Evolutionary conservation across 495 filamentous ascomycete genomes (phyloP).

Genomic region (Lepidopterella palustris): DNA sequence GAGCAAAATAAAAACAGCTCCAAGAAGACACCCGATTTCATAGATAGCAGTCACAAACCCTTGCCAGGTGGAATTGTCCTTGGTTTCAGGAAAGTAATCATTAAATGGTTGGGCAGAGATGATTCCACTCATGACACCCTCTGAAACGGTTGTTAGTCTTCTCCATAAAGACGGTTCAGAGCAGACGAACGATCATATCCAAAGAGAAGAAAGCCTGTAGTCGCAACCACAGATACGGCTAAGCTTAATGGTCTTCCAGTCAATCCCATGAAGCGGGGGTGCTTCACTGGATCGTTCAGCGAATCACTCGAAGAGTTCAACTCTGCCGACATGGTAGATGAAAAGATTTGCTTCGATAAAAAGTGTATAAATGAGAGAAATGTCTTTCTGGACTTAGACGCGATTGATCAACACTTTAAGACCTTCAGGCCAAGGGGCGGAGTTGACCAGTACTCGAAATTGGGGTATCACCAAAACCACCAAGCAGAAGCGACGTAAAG

Average conservation of each 20-base stretch:
- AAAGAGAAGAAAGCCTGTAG: conserved; percentile 29
- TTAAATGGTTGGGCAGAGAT: conserved; percentile 68
- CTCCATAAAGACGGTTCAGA: background rate
- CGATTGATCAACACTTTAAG: background rate
- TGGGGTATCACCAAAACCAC: background rate
- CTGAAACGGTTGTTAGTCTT: conserved; percentile 8
- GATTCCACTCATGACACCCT: conserved; percentile 75
- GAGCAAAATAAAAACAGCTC: conserved; percentile 63
- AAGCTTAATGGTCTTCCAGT: conserved; percentile 18
- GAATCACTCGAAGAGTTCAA: background rate
- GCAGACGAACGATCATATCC: conserved; percentile 26
- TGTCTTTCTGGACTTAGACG: conserved; percentile 4
- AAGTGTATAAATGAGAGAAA: background rate
- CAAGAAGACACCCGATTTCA: conserved; percentile 69
- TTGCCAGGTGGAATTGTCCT: conserved; percentile 63
- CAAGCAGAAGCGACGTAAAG: background rate
- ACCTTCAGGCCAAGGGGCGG: background rate
- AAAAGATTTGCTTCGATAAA: background rate
- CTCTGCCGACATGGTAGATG: conserved; percentile 3
- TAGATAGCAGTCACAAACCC: conserved; percentile 79
- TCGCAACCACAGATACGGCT: conserved; percentile 23
- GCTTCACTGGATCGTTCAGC: conserved; percentile 3
- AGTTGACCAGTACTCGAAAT: background rate
- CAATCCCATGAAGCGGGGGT: conserved; percentile 25
- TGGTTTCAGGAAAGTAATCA: conserved; percentile 59